Evolutionary conservation across 805 yeast species (phyloP), one percentile per base, ranked within the genome.

Genomic region (Lachancea meyersii): DNA sequence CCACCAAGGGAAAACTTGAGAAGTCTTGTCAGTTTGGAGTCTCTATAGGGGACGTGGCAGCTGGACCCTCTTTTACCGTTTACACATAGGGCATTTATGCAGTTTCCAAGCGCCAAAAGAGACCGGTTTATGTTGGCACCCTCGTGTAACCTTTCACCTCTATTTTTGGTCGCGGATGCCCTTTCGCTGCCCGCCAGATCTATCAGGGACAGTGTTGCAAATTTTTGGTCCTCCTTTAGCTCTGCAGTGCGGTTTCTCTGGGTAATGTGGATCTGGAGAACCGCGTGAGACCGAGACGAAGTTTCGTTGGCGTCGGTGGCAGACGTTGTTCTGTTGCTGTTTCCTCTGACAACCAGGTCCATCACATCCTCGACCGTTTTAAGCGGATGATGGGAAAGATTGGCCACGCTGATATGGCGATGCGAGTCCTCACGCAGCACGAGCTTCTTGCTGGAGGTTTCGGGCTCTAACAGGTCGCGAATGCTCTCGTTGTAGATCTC

Each of bases 161-260:
- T 64, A 60, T 91, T 91, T 50, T 76, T 78, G 0, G 97, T 88
- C 0, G 93, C 83, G 0, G 93, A 80, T 0, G 97, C 97, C 32
- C 97, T 70, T 65, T 91, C 97, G 63, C 95, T 84, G 4, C 97
- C 97, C 0, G 97, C 97, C 35, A 91, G 65, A 61, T 91, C 97
- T 37, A 91, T 89, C 21, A 91, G 82, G 1, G 93, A 82, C 23
- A 89, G 66, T 0, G 95, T 86, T 0, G 95, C 88, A 64, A 75
- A 80, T 0, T 81, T 77, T 50, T 82, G 89, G 24, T 79, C 73
- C 54, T 83, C 86, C 13, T 69, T 69, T 16, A 85, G 50, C 44
- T 79, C 86, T 0, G 82, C 79, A 0, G 82, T 74, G 19, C 55
- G 51, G 28, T 56, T 54, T 41, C 79, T 71, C 54, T 82, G 86